These are phyloP conservation scores for Sclerotinia borealis DNA, from an alignment of 2,329 filamentous ascomycete genomes.

Conservation along the genomic window DNA sequence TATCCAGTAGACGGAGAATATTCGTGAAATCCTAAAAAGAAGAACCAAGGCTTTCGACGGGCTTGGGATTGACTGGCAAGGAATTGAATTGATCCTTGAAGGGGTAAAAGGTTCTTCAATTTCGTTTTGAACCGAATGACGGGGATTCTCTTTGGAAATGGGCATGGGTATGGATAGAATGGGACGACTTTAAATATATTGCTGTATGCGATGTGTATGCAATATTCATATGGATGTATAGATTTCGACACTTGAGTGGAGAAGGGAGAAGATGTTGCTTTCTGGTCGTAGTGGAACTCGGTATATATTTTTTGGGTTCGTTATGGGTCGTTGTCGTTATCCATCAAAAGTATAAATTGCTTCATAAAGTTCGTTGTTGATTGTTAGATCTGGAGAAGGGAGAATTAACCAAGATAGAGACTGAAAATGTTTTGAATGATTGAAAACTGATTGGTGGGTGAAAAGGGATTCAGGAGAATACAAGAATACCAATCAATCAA, in stretches of 20 bases:
- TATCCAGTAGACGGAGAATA: neutral
- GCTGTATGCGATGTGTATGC: neutral
- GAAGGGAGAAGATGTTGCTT: neutral
- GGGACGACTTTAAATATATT: neutral
- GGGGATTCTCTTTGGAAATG: neutral
- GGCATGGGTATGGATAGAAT: neutral
- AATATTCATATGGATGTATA: neutral
- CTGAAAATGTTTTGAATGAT: neutral
- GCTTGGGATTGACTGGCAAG: neutral
- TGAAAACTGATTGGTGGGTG: neutral
- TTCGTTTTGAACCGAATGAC: neutral
- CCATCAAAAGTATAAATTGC: neutral
- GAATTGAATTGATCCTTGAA: neutral
- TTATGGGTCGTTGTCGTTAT: slow-evolving; percentile 7
- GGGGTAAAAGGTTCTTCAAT: neutral
- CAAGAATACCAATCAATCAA: too few species aligned
- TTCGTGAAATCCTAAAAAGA: neutral
- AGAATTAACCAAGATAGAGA: neutral
- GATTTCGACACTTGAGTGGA: neutral
- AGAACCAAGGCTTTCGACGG: neutral
- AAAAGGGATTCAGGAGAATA: neutral
- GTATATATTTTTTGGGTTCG: neutral
- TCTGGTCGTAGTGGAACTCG: neutral
- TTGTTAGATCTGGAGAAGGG: neutral
- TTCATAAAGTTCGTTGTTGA: neutral